A percentile compares a stretch with the other conserved stretches of the same genome.
Evolutionary conservation across 352 stramenopile species (phyloP).

Genomic region (Pythium plurisporium): DNA sequence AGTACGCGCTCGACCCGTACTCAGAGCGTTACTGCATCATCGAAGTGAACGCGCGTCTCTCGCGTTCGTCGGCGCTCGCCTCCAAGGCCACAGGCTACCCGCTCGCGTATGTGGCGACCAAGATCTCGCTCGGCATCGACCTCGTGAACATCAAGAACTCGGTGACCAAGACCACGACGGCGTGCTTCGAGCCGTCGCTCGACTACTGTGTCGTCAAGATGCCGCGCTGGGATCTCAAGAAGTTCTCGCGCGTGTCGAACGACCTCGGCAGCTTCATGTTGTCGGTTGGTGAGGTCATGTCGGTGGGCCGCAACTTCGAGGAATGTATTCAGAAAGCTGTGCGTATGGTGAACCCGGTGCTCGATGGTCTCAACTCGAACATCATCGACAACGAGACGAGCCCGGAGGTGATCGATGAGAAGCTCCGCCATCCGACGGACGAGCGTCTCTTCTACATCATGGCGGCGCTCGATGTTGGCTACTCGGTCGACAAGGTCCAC

Average conservation of each 20-base stretch:
- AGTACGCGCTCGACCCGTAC: slow-evolving; percentile 91
- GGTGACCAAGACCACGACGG: slow-evolving; percentile 90
- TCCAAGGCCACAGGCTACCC: slow-evolving; percentile 96
- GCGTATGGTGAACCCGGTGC: slow-evolving; percentile 87
- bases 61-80: slow-evolving; percentile 90
- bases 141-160: slow-evolving; percentile 87
- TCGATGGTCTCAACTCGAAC: slow-evolving; percentile 82
- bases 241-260: slow-evolving; percentile 92
- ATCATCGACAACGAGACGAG: slow-evolving; percentile 59
- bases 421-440: slow-evolving; percentile 61
- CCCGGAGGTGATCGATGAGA: slow-evolving; percentile 72
- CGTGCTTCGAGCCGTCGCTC: slow-evolving; percentile 94
- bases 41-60: slow-evolving; percentile 94
- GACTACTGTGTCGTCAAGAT: slow-evolving; percentile 98
- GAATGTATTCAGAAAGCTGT: slow-evolving; percentile 97
- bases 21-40: slow-evolving; percentile 90
- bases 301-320: slow-evolving; percentile 94
- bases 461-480: slow-evolving; percentile 84
- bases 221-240: slow-evolving; percentile 95
- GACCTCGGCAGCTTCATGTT: slow-evolving; percentile 94
- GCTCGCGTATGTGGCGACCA: slow-evolving; percentile 93
- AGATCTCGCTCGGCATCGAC: slow-evolving; percentile 92
- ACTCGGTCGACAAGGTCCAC: slow-evolving; percentile 95
- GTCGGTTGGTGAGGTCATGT: slow-evolving; percentile 96
- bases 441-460: slow-evolving; percentile 84